Base-by-base conservation (phyloP, 129 eudicot species). In the Artemisia annua region DNA sequence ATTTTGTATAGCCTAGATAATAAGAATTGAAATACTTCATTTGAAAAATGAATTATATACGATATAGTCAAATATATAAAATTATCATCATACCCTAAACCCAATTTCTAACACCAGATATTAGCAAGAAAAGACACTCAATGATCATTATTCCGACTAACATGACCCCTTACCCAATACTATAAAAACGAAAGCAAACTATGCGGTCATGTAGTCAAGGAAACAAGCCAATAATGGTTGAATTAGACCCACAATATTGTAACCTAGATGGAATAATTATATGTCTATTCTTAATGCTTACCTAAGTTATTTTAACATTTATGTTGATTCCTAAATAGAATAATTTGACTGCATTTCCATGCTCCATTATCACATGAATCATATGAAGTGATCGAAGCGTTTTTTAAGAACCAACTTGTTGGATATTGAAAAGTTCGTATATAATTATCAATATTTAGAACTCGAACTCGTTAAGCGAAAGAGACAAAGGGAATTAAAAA, bases 291-390 rank as follows among this genome's bases (percentile, higher is more conserved):
- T 43, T 48, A 30, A 52, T 39, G 46, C 9, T 39, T 39, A 20
- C 46, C 11, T 39, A 39, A 39, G 22, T 17, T 54, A 54, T 7
- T 54, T 15, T 15, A 52, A 4, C 16, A 7, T 15, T 39, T 39
- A 39, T 59, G 75, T 58, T 13, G 75, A 76, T 76, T 76, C 69
- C 54, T 9, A 68, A 68, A 68, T 6, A 48, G 75, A 63, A 76
- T 67, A 76, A 18, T 30, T 76, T 76, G 80, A 68, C 75, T 68
- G 26, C 54, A 68, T 5, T 48, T 60, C 49, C 75, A 59, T 59
- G 80, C 75, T 76, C 63, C 49, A 76, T 76, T 68, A 76, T 76
- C 63, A 43, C 80, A 76, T 58, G 80, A 76, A 76, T 58, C 70
- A 48, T 53, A 66, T 68, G 70, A 59, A 76, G 54, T 50, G 56